Evolutionary conservation across 2,329 filamentous ascomycete genomes (phyloP), one percentile per base, ranked within the genome.

Genomic region (Ophiostoma triangulosporum): DNA sequence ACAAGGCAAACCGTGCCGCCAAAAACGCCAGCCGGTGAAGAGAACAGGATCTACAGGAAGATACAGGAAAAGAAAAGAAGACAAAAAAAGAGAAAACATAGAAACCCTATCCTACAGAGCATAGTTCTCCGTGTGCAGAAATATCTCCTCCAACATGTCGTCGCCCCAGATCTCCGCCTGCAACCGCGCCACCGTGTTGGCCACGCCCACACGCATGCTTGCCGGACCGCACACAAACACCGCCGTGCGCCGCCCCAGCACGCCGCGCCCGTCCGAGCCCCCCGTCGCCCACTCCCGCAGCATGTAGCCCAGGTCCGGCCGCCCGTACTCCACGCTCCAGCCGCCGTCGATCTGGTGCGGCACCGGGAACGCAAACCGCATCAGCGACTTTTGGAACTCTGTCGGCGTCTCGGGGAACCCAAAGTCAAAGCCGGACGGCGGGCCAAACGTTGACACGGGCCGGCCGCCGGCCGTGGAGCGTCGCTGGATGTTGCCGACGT

Each of bases 101-200:
- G 15, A 35, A 35, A 31, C 17, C 33, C 9, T 12, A 35, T n/a
- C 24, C 32, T 48, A 95, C 57, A 95, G 73, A 51, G 89, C 87
- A 70, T 95, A 96, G 66, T 96, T 96, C 73, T 97, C 91, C 3
- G 90, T 87, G 71, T 96, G 91, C 66, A 96, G 68, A 66, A 90
- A 96, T 53, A 97, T 86, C 75, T 96, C 91, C 64, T 96, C 90
- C 48, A 85, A 77, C 61, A 78, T 76, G 32, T 83, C 78, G 61
- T 88, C 83, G 6, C 78, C 81, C 84, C 88, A 89, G 50, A 97
- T 89, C 66, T 84, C 80, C 26, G 78, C 79, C 73, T 97, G 91
- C 62, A 96, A 70, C 55, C 77, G 72, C 3, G 91, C 91, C 24
- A 95, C 88, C 0, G 87, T 86, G 60, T 81, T 86, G n/a, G 86